phyloP scores from a whole-genome alignment of 192 early-diverging fungal genomes.

The Lobosporangium transversale region DNA sequence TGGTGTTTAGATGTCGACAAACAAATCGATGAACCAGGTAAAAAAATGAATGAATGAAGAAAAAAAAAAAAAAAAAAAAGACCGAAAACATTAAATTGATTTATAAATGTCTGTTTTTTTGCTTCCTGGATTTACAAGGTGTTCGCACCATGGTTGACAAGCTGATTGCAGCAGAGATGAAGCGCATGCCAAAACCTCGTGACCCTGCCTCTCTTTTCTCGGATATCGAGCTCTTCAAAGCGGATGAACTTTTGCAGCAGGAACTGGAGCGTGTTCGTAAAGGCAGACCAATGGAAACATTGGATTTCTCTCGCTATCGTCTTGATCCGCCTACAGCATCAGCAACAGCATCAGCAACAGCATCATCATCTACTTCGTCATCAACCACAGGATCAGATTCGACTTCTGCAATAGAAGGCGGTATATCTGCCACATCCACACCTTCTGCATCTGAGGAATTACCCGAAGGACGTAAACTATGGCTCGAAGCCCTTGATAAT shows the following conservation, averaged over 20 bases:
- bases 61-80: background rate
- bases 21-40: constrained; percentile 61
- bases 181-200: constrained; percentile 54
- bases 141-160: constrained; percentile 61
- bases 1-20: constrained; percentile 62
- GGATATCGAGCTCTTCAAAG: constrained; percentile 58
- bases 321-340: constrained; percentile 51
- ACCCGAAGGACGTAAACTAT: constrained; percentile 51
- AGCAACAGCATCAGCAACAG: constrained; percentile 11
- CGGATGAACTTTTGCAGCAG: constrained; percentile 50
- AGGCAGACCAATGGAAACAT: constrained; percentile 55
- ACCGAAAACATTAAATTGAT: background rate
- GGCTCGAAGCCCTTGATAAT: constrained; percentile 60
- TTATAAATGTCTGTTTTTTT: background rate
- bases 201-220: constrained; percentile 53
- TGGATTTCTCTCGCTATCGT: constrained; percentile 61
- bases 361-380: constrained; percentile 15
- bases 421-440: background rate
- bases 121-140: constrained; percentile 29
- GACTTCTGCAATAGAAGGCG: background rate
- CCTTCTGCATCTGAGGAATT: constrained; percentile 43
- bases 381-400: background rate
- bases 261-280: constrained; percentile 59
- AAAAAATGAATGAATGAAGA: background rate
- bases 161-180: constrained; percentile 65